Conservation (phyloP, 371 early-diverging fungal genomes). For the Mortierella sp. region DNA sequence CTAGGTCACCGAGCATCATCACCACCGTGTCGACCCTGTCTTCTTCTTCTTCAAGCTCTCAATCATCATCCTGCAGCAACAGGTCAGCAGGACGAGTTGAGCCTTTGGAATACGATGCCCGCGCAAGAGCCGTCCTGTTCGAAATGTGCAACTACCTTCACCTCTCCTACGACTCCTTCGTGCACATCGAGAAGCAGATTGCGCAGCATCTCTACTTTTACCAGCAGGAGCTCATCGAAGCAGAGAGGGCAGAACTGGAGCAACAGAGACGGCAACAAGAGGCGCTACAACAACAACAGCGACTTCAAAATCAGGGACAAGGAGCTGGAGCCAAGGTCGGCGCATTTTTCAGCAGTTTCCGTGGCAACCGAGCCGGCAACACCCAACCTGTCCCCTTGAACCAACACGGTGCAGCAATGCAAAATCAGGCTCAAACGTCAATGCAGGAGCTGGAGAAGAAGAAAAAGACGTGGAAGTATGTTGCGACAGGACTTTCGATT, state of each 20-base stretch:
- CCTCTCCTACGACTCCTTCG: constrained; percentile 41
- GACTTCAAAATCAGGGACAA: constrained; percentile 20
- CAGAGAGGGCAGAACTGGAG: constrained; percentile 34
- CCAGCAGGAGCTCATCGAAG: constrained; percentile 56
- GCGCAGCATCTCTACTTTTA: constrained; percentile 57
- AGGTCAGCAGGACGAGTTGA: constrained; percentile 25
- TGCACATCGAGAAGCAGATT: constrained; percentile 46
- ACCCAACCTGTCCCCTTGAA: neutral
- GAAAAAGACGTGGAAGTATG: constrained; percentile 67
- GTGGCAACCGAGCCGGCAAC: neutral
- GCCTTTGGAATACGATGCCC: constrained; percentile 61
- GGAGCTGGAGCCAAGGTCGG: constrained; percentile 31
- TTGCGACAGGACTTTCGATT: constrained; percentile 69
- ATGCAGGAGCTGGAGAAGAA: constrained; percentile 66
- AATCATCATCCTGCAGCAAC: constrained; percentile 5
- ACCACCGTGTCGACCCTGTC: constrained; percentile 3
- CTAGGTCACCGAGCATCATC: constrained; percentile 5
- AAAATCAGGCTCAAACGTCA: constrained; percentile 61
- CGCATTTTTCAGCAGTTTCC: constrained; percentile 31
- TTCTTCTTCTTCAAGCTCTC: neutral
- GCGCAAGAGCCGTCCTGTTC: constrained; percentile 59
- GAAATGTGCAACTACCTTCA: constrained; percentile 50
- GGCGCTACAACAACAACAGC: constrained; percentile 21
- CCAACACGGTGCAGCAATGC: constrained; percentile 49
- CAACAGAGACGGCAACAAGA: constrained; percentile 27